These are phyloP conservation scores for Podosphaera xanthii DNA, from an alignment of 2,329 filamentous ascomycete species.

Conservation along the genomic window DNA sequence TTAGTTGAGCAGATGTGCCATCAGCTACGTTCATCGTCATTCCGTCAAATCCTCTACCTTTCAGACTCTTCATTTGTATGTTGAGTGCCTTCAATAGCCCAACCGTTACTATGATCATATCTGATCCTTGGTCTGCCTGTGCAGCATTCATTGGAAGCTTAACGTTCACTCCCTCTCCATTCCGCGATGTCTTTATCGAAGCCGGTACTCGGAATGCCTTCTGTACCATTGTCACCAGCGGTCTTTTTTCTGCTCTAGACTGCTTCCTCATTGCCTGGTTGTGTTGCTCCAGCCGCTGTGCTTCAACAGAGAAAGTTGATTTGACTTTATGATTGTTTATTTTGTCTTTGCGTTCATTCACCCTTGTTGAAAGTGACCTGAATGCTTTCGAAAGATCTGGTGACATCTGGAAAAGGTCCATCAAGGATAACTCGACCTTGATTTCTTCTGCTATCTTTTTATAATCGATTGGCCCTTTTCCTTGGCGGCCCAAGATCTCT, in stretches of 20 bases:
- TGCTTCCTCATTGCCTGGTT: no score
- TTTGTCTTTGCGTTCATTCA: background rate
- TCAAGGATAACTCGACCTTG: background rate
- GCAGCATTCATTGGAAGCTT: background rate
- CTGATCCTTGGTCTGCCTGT: background rate
- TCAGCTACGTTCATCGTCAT: background rate
- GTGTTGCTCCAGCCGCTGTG: no score
- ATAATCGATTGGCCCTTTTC: no score
- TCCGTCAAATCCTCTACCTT: background rate
- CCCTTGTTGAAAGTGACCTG: background rate
- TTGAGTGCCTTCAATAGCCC: background rate
- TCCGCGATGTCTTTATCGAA: background rate
- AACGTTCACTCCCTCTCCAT: background rate
- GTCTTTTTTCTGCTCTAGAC: background rate
- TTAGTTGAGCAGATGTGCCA: background rate
- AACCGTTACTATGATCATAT: background rate
- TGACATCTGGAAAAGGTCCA: conserved; percentile 1
- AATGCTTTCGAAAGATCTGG: background rate
- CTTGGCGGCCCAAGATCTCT: no score
- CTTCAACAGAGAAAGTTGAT: no score
- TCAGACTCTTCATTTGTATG: background rate
- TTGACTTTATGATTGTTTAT: no score
- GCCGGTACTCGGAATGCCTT: background rate
- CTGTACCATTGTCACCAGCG: no score
- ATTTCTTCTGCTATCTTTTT: background rate